Base-by-base conservation (phyloP, 1,284 basidiomycete genomes). In the Pyrrhoderma lamaoense region DNA sequence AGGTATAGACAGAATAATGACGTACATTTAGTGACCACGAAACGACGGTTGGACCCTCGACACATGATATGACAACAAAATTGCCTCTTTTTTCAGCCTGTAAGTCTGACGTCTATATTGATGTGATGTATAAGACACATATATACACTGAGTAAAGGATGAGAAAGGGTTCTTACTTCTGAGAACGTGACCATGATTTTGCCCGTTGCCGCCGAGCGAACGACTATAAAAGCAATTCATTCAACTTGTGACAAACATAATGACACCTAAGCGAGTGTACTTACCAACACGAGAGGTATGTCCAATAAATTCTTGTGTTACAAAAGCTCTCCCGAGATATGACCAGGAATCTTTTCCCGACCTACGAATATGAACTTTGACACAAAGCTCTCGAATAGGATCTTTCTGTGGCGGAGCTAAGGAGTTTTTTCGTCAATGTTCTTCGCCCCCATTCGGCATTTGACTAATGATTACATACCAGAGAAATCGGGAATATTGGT, bases 11-110 rank as follows among this genome's bases (percentile, higher is more conserved):
- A 40, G 43, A 22, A 8, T 45, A 31, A 45, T 49, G 27, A 62
- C 70, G 55, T 60, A 87, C 85, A 62, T 89, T 89, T 53, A 89
- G 64, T 35, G 86, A 89, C 86, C 86, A 89, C n/a, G 87, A 89
- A 35, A 88, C 70, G 42, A 89, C 86, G 38, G 75, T 77, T 34
- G 71, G 63, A 21, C 77, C 79, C 55, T 89, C 85, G 11, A 89
- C 79, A 52, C 79, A 82, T 39, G 83, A 81, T 52, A 89, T 75
- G 25, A 89, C 85, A 22, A 89, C 81, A 61, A 89, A 89, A 63
- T 88, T 89, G 48, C 86, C 87, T 58, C 86, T 77, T 65, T 85
- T 85, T 66, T 89, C 86, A 19, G 86, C 85, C 67, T 87, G 83
- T 37, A 89, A 67, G 62, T 89, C 82, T 53, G 78, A 77, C 42